A percentile compares a stretch with the other conserved stretches of the same genome.
phyloP scores from a whole-genome alignment of 495 filamentous ascomycete species.

The Aspergillus affinis region DNA sequence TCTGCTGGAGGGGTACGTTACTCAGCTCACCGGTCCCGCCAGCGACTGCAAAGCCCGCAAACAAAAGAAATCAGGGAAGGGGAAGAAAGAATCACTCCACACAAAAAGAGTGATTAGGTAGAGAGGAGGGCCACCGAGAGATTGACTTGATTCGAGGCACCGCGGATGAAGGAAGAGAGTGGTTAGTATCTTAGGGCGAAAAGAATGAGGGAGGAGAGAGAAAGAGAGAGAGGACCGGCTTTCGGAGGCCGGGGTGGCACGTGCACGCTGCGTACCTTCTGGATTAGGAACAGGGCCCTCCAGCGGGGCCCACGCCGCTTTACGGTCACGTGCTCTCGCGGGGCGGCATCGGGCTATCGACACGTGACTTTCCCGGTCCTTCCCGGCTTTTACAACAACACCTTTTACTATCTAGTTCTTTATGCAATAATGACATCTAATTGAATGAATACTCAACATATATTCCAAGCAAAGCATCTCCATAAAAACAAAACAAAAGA shows the following conservation, averaged over 20 bases:
- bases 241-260: conserved; percentile 12
- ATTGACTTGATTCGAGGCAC: conserved; percentile 10
- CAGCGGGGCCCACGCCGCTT: not conserved
- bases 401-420: no score
- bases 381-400: no score
- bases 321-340: not conserved
- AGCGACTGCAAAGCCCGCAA: conserved; percentile 3
- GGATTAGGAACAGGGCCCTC: not conserved
- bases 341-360: not conserved
- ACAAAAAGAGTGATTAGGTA: not conserved
- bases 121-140: not conserved
- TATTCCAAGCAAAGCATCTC: no score
- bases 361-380: not conserved
- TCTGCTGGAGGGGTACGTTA: not conserved
- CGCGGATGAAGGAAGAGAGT: not conserved
- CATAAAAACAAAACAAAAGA: no score
- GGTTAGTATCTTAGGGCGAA: not conserved
- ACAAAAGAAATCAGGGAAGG: not conserved
- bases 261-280: conserved; percentile 4
- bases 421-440: no score
- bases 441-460: no score
- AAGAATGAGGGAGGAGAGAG: conserved; percentile 9
- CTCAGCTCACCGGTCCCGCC: conserved; percentile 10
- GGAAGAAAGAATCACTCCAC: not conserved
- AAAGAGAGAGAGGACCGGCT: conserved; percentile 5